phyloP scores from a whole-genome alignment of 2,329 filamentous ascomycete genomes.

The Madurella fahalii region DNA sequence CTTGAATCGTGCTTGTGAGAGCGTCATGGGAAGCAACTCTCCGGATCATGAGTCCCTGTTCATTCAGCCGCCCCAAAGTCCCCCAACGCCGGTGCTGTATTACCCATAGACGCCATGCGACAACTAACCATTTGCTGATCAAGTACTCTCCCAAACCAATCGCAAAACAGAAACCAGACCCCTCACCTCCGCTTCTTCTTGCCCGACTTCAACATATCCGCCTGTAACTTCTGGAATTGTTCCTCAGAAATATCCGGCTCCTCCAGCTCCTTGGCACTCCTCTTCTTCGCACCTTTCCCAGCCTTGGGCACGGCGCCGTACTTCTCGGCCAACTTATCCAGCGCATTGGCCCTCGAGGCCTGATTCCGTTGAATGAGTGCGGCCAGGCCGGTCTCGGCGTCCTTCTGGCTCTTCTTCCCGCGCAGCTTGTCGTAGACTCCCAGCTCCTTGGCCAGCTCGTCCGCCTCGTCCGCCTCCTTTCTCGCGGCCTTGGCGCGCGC shows the following conservation, averaged over 20 bases:
- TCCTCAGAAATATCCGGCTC: constrained; percentile 56
- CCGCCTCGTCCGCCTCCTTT: constrained; percentile 68
- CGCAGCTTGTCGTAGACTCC: constrained; percentile 70
- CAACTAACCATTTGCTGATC: too few relatives aligned
- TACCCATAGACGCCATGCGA: background rate
- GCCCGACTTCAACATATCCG: constrained; percentile 39
- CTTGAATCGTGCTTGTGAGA: too few relatives aligned
- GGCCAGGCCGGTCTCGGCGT: constrained; percentile 55
- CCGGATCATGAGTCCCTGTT: background rate
- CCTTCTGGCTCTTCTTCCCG: constrained; percentile 40
- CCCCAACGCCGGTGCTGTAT: constrained; percentile 5
- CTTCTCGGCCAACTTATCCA: constrained; percentile 73
- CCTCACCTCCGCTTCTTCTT: constrained; percentile 17
- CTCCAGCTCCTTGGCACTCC: constrained; percentile 55
- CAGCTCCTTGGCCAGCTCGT: constrained; percentile 69
- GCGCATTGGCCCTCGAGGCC: constrained; percentile 59
- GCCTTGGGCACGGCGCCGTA: constrained; percentile 49
- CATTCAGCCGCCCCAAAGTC: background rate
- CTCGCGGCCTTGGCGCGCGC: constrained; percentile 58
- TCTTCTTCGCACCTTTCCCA: constrained; percentile 51
- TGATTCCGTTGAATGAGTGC: constrained; percentile 72
- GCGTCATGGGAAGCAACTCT: too few relatives aligned
- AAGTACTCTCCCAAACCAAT: background rate
- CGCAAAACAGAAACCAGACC: background rate
- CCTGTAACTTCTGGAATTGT: constrained; percentile 55